These are phyloP conservation scores for Penicillium simplicissimum DNA, from an alignment of 495 filamentous ascomycete species.

Conservation along the genomic window DNA sequence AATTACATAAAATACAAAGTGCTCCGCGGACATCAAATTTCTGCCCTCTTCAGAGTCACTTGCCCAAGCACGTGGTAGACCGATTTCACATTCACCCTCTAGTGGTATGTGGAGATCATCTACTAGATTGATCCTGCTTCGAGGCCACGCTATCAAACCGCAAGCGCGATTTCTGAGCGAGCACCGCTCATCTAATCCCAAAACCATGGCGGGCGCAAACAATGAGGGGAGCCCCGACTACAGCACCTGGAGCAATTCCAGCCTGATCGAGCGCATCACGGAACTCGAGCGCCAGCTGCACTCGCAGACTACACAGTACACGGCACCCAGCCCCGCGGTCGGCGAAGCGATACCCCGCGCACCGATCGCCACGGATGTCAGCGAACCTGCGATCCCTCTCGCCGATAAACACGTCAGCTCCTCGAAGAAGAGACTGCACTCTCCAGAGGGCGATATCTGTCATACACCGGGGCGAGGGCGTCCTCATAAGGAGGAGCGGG, in stretches of 20 bases:
- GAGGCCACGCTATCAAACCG: slow-evolving; percentile 1
- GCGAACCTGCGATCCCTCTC: slow-evolving; percentile 26
- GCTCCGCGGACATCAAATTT: slow-evolving; percentile 15
- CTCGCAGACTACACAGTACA: slow-evolving; percentile 44
- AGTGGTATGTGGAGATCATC: slow-evolving; percentile 31
- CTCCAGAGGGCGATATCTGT: slow-evolving; percentile 31
- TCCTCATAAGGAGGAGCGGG: slow-evolving; percentile 42
- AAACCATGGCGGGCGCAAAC: slow-evolving; percentile 19
- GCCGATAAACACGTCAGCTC: neutral
- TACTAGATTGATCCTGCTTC: slow-evolving; percentile 5
- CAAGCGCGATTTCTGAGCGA: slow-evolving; percentile 19
- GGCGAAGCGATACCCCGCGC: slow-evolving; percentile 9
- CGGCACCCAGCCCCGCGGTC: slow-evolving; percentile 18
- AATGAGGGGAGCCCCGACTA: slow-evolving; percentile 42
- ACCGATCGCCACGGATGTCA: slow-evolving; percentile 23
- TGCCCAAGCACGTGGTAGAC: neutral
- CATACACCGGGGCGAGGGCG: slow-evolving; percentile 23
- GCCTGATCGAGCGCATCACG: slow-evolving; percentile 64
- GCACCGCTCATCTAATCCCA: slow-evolving; percentile 7
- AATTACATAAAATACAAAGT: slow-evolving; percentile 17
- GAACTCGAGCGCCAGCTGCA: slow-evolving; percentile 64
- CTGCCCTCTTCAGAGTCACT: slow-evolving; percentile 4
- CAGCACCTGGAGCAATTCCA: slow-evolving; percentile 63
- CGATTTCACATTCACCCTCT: neutral
- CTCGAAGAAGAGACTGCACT: slow-evolving; percentile 26